Evolutionary conservation across 2,329 filamentous ascomycete species (phyloP), one percentile per base, ranked within the genome.

Genomic region (Neonectria coccinea): DNA sequence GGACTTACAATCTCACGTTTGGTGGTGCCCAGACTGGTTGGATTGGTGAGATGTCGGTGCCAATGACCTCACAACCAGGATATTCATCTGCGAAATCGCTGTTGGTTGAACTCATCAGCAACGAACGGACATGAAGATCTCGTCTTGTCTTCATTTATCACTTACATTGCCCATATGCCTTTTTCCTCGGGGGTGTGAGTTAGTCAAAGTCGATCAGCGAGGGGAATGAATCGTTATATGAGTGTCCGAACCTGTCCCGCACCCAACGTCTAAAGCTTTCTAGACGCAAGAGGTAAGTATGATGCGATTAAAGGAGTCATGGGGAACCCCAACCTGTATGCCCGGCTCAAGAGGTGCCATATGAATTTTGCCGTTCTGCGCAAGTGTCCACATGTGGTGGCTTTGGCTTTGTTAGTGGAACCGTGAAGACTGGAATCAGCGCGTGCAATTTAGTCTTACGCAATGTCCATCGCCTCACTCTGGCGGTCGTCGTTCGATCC

Each of bases 31-130:
- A 85, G 20, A 76, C 78, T 1, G 86, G 85, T 67, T 88, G 86
- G 12, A 87, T 86, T 1, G 86, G 85, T 5, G 85, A 86, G n/a
- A 88, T 78, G 70, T 88, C 86, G 12, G 84, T 86, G 22, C 86
- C 86, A 53, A 82, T 82, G 12, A 76, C 86, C 78, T 73, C 79
- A 67, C 74, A 80, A 66, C 78, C 73, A 31, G 84, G 83, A 42
- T 82, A 81, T 5, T 78, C 64, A 56, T 85, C 74, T 67, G 79
- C 75, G 56, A 80, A 76, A 67, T 87, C 86, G 65, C 88, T 88
- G 55, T 39, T 85, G 57, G 29, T 7, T 20, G 29, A 29, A 20
- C 27, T 29, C 7, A 29, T 29, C 27, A 29, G 27, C 27, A 29
- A 29, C 7, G 27, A 29, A 29, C 27, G 27, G 27, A 8, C 27